phyloP scores from a whole-genome alignment of 495 filamentous ascomycete genomes.

The Penicillium herquei region DNA sequence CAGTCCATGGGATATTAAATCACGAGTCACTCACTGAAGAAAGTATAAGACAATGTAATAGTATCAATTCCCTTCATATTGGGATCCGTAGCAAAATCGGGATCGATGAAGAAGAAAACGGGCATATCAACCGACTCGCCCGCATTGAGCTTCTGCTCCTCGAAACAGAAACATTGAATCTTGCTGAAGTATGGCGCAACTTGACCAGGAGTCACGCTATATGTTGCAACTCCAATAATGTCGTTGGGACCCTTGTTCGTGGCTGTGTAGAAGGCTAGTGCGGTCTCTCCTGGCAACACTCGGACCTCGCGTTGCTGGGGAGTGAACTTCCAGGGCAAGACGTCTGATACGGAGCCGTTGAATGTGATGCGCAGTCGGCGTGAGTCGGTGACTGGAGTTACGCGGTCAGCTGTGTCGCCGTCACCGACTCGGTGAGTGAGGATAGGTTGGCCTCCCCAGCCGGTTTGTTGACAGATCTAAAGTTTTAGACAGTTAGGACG shows the following conservation, averaged over 20 bases:
- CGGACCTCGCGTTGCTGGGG: constrained; percentile 97
- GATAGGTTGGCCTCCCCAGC: constrained; percentile 91
- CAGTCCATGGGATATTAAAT: background rate
- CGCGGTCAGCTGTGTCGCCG: constrained; percentile 65
- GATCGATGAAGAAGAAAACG: constrained; percentile 99
- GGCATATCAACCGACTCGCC: constrained; percentile 99
- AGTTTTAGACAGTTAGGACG: background rate
- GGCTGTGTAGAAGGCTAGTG: constrained; percentile 95
- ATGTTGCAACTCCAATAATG: constrained; percentile 97
- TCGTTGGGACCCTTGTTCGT: constrained; percentile 85
- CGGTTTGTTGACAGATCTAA: constrained; percentile 94
- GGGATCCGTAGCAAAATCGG: constrained; percentile 87
- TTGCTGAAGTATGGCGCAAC: constrained; percentile 98
- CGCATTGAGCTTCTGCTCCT: constrained; percentile 90
- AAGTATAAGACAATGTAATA: constrained; percentile 94
- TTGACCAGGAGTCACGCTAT: constrained; percentile 93
- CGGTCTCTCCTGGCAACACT: constrained; percentile 93
- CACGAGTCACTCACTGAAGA: constrained; percentile 76
- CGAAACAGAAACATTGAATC: constrained; percentile 99
- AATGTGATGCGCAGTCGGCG: constrained; percentile 94
- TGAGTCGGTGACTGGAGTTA: constrained; percentile 75
- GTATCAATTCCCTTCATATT: constrained; percentile 93
- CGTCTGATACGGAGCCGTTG: constrained; percentile 89
- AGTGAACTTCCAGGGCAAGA: constrained; percentile 94
- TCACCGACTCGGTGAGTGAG: constrained; percentile 68